Conservation (phyloP, 345 rosid species). For the Aegle marmelos region DNA sequence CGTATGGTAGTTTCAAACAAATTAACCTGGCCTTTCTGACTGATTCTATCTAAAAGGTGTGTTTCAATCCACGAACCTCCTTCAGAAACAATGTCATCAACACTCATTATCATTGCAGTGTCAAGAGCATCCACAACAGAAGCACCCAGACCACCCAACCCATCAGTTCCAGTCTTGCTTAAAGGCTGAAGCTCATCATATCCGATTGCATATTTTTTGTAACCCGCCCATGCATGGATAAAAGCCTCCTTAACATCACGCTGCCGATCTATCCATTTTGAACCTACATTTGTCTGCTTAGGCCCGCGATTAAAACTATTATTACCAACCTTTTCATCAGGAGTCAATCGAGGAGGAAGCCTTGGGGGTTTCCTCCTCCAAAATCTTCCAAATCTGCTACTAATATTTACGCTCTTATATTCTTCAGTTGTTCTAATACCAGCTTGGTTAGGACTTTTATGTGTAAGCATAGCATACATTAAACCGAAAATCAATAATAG, state of each 20-base stretch:
- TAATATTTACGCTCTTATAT: conserved; percentile 35
- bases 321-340: conserved; percentile 52
- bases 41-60: conserved; percentile 74
- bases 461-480: conserved; percentile 55
- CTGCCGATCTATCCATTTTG: conserved; percentile 67
- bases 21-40: conserved; percentile 89
- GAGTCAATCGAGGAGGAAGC: conserved; percentile 85
- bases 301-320: conserved; percentile 24
- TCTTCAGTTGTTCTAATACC: conserved; percentile 21
- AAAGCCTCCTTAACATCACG: conserved; percentile 80
- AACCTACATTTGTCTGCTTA: conserved; percentile 25
- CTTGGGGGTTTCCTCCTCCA: conserved; percentile 84
- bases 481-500: conserved; percentile 68
- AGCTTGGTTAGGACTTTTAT: conserved; percentile 36
- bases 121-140: conserved; percentile 96
- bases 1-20: conserved; percentile 98
- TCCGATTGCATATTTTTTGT: conserved; percentile 84
- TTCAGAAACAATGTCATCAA: conserved; percentile 70
- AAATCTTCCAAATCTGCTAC: conserved; percentile 48
- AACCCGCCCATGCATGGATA: conserved; percentile 92
- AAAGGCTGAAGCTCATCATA: conserved; percentile 93
- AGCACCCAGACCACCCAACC: conserved; percentile 97
- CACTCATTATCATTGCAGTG: conserved; percentile 97
- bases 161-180: conserved; percentile 69
- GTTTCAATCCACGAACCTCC: conserved; percentile 86